These are phyloP conservation scores for Beauveria rudraprayagi DNA, from an alignment of 2,329 filamentous ascomycete genomes.

Conservation along the genomic window DNA sequence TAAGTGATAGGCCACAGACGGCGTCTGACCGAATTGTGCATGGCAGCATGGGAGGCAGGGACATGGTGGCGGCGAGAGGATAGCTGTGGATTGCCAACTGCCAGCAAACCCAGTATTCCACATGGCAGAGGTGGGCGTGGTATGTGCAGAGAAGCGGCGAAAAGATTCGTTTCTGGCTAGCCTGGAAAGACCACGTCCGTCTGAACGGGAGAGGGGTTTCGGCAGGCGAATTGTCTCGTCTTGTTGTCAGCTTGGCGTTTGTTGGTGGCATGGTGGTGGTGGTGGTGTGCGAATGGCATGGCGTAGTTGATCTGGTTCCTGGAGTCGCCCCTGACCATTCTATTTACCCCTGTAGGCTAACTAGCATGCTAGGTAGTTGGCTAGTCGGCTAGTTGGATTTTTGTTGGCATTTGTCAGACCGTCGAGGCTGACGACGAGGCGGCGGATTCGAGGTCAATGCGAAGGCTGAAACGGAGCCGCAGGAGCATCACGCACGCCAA, in stretches of 20 bases:
- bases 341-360: not conserved
- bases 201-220: not conserved
- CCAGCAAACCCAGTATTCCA: not conserved
- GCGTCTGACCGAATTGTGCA: too few relatives aligned
- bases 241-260: not conserved
- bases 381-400: not conserved
- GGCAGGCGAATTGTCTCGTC: not conserved
- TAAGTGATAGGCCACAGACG: too few relatives aligned
- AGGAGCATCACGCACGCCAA: not conserved
- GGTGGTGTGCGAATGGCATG: too few relatives aligned
- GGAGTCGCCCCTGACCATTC: not conserved
- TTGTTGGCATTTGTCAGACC: not conserved
- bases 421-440: not conserved
- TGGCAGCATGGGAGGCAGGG: too few relatives aligned
- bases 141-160: not conserved
- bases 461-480: constrained; percentile 10
- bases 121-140: not conserved
- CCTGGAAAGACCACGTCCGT: too few relatives aligned
- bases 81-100: too few relatives aligned
- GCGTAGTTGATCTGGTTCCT: not conserved
- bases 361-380: not conserved
- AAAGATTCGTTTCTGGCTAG: too few relatives aligned
- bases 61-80: too few relatives aligned
- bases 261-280: not conserved
- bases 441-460: constrained; percentile 10